These are phyloP conservation scores for Rhizopogon vinicolor DNA, from an alignment of 768 basidiomycete species.

Conservation along the genomic window DNA sequence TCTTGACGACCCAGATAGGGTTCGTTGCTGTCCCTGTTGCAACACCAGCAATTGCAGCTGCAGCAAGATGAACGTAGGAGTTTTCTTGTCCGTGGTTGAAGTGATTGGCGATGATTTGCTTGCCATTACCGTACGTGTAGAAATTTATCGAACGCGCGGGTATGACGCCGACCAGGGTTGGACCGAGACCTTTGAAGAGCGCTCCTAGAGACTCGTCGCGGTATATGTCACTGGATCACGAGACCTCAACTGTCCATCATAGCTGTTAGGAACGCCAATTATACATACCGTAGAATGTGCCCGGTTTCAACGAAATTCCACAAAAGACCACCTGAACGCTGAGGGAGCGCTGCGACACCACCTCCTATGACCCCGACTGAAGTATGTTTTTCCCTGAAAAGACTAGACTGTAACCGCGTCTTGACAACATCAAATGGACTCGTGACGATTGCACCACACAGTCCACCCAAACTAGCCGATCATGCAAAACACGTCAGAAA, in stretches of 20 bases:
- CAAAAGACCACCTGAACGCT: conserved; percentile 50
- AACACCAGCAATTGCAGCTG: conserved; percentile 85
- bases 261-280: background rate
- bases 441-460: conserved; percentile 96
- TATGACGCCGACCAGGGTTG: conserved; percentile 90
- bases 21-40: conserved; percentile 89
- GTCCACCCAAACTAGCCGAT: conserved; percentile 75
- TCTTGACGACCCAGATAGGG: conserved; percentile 99
- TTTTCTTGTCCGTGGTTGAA: conserved; percentile 81
- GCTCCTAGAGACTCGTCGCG: conserved; percentile 83
- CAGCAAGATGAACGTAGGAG: conserved; percentile 76
- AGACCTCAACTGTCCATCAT: background rate
- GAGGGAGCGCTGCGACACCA: conserved; percentile 26
- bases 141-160: conserved; percentile 98
- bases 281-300: conserved; percentile 71
- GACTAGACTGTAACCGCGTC: conserved; percentile 89
- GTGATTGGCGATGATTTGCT: conserved; percentile 78
- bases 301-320: conserved; percentile 96
- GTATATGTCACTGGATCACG: conserved; percentile 68
- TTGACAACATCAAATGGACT: conserved; percentile 99
- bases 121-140: conserved; percentile 96
- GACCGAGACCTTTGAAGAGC: conserved; percentile 91
- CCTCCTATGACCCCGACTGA: conserved; percentile 28
- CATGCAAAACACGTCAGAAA: background rate
- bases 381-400: conserved; percentile 54